phyloP scores from a whole-genome alignment of 768 basidiomycete species.

The Agrocybe pediades region DNA sequence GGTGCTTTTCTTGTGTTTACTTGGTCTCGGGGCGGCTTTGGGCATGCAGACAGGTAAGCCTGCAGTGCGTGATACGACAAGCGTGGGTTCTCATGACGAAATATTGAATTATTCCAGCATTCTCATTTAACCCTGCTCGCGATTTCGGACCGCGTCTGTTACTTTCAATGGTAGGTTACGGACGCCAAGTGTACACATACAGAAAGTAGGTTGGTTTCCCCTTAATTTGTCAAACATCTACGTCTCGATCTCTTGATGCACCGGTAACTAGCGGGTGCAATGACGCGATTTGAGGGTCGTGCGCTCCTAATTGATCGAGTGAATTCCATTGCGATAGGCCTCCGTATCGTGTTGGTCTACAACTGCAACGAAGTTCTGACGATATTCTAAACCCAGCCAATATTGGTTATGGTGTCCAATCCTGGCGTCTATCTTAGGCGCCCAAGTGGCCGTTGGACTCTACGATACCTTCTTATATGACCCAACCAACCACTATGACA shows the following conservation, averaged over 20 bases:
- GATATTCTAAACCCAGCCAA: conserved; percentile 39
- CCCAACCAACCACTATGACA: conserved; percentile 1
- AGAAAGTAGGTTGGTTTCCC: conserved; percentile 33
- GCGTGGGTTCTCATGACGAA: not conserved
- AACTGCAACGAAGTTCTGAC: too few relatives aligned
- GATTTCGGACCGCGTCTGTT: conserved; percentile 71
- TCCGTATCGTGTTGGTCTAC: not conserved
- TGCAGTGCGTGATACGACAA: conserved; percentile 2
- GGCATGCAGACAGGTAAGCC: conserved; percentile 59
- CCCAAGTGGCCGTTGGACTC: conserved; percentile 36
- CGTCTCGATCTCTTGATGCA: not conserved
- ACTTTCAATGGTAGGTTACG: conserved; percentile 74
- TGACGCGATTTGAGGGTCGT: not conserved
- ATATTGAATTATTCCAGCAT: conserved; percentile 37
- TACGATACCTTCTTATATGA: conserved; percentile 63
- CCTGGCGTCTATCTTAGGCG: conserved; percentile 60
- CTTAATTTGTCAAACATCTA: not conserved
- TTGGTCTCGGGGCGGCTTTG: conserved; percentile 57
- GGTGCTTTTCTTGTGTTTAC: conserved; percentile 53
- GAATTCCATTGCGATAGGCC: not conserved
- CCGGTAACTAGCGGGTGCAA: not conserved
- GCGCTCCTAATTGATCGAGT: not conserved
- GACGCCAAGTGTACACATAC: conserved; percentile 47
- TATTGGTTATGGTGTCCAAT: conserved; percentile 78
- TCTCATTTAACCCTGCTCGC: conserved; percentile 69